Percentiles rank a stretch among this genome's conserved stretches.
phyloP scores from a whole-genome alignment of 768 basidiomycete genomes.

The Pulveroboletus sp. region DNA sequence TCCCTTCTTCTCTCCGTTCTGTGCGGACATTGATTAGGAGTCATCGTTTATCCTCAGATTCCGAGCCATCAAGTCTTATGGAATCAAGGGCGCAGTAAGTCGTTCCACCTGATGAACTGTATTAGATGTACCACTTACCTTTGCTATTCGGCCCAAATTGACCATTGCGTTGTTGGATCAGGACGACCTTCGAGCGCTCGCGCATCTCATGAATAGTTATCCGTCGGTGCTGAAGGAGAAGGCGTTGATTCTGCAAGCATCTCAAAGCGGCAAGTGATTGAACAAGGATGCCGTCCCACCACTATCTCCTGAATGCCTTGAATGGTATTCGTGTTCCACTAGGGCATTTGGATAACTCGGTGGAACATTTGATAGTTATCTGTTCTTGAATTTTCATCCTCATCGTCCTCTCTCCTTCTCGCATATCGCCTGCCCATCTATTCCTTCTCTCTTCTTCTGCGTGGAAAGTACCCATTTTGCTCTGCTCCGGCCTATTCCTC shows the following conservation, averaged over 20 bases:
- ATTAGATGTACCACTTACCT: conserved; percentile 1
- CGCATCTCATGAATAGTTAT: conserved; percentile 86
- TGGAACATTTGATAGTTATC: neutral
- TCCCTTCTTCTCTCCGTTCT: conserved; percentile 1
- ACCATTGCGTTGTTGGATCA: conserved; percentile 80
- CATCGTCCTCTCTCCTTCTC: neutral
- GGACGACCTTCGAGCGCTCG: conserved; percentile 79
- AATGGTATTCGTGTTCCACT: neutral
- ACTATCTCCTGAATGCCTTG: neutral
- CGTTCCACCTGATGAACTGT: neutral
- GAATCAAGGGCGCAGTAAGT: conserved; percentile 75
- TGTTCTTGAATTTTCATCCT: neutral
- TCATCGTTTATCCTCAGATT: conserved; percentile 37
- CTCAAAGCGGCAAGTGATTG: conserved; percentile 28
- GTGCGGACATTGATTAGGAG: conserved; percentile 19
- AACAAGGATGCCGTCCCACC: neutral
- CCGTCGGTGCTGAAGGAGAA: conserved; percentile 81
- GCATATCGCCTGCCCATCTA: conserved; percentile 9
- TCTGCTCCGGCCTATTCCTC: neutral
- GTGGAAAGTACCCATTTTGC: conserved; percentile 12
- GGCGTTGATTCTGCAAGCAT: conserved; percentile 35
- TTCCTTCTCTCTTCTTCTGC: neutral
- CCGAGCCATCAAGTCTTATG: conserved; percentile 65
- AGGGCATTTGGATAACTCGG: neutral
- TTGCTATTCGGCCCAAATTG: conserved; percentile 59